Percentiles rank a stretch among this genome's conserved stretches.
These are phyloP conservation scores for Colletotrichum paranaense DNA, from an alignment of 2,329 filamentous ascomycete species.

Conservation along the genomic window DNA sequence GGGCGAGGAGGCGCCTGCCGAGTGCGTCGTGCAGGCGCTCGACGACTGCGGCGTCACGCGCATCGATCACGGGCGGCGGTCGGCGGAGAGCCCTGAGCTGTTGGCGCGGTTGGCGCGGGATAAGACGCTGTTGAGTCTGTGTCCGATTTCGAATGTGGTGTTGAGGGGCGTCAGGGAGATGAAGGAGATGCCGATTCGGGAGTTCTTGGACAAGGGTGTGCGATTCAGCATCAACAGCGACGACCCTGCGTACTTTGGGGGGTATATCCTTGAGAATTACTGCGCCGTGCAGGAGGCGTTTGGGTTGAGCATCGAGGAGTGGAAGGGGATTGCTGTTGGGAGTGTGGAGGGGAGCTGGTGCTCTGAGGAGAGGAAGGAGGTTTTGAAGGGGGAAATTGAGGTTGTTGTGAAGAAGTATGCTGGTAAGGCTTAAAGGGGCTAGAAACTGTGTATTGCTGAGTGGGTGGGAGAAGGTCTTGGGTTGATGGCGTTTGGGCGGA, in stretches of 20 bases:
- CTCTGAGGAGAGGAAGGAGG: constrained; percentile 68
- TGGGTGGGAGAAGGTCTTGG: no score
- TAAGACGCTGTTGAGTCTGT: constrained; percentile 57
- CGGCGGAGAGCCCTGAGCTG: constrained; percentile 69
- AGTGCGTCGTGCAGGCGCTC: constrained; percentile 73
- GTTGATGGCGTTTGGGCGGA: not conserved
- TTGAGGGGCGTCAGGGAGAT: constrained; percentile 35
- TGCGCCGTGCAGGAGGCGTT: constrained; percentile 81
- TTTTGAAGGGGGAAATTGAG: constrained; percentile 61
- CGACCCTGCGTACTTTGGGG: constrained; percentile 81
- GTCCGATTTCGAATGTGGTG: constrained; percentile 47
- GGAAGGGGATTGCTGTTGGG: constrained; percentile 71
- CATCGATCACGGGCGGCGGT: constrained; percentile 80
- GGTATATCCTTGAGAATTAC: constrained; percentile 81
- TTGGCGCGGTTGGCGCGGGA: constrained; percentile 67
- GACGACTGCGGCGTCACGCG: constrained; percentile 71
- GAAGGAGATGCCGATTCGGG: constrained; percentile 64
- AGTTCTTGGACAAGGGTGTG: constrained; percentile 72
- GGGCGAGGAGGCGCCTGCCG: constrained; percentile 78
- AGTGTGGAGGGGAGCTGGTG: constrained; percentile 76
- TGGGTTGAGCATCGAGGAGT: constrained; percentile 70
- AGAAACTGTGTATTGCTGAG: no score
- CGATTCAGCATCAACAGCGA: constrained; percentile 80
- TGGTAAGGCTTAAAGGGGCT: not conserved
- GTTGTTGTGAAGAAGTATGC: constrained; percentile 18